Percentiles rank a stretch among this genome's conserved stretches.
Conservation (phyloP, 139 green algal genomes). For the Yamagishiella unicocca region DNA sequence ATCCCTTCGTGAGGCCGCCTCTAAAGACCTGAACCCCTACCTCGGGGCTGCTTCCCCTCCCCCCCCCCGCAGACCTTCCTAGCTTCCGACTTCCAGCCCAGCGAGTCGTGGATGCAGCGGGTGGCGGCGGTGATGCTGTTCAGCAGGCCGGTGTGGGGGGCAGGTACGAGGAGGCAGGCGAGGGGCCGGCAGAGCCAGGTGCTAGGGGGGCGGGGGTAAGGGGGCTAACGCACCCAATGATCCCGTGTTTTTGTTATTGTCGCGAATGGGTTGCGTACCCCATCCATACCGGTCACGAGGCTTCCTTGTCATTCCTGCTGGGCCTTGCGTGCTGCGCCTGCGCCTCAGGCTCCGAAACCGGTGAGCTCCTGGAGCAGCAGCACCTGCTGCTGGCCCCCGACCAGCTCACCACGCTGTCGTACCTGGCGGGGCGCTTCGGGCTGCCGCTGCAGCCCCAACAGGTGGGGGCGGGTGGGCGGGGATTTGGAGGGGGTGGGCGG, state of each 20-base stretch:
- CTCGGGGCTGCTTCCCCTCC: background rate
- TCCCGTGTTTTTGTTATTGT: no score
- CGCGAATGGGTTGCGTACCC: no score
- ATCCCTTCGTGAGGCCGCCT: no score
- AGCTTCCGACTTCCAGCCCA: background rate
- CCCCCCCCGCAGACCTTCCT: background rate
- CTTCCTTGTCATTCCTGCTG: no score
- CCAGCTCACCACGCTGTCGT: background rate
- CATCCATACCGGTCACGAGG: no score
- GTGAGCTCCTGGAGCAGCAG: constrained; percentile 15
- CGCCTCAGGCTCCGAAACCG: background rate
- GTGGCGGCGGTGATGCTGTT: background rate
- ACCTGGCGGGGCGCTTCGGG: background rate
- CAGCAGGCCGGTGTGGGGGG: background rate
- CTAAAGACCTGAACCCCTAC: background rate
- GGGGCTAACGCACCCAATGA: no score
- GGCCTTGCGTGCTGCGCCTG: background rate
- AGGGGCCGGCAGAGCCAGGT: background rate
- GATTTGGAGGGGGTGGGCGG: no score
- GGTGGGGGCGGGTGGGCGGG: background rate
- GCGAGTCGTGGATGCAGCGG: background rate
- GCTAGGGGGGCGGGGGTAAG: background rate
- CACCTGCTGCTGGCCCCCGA: constrained; percentile 16
- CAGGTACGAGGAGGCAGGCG: constrained; percentile 1
- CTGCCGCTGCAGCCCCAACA: background rate